Base-by-base conservation (phyloP, 441 rosid genomes). In the Mallotus japonicus region DNA sequence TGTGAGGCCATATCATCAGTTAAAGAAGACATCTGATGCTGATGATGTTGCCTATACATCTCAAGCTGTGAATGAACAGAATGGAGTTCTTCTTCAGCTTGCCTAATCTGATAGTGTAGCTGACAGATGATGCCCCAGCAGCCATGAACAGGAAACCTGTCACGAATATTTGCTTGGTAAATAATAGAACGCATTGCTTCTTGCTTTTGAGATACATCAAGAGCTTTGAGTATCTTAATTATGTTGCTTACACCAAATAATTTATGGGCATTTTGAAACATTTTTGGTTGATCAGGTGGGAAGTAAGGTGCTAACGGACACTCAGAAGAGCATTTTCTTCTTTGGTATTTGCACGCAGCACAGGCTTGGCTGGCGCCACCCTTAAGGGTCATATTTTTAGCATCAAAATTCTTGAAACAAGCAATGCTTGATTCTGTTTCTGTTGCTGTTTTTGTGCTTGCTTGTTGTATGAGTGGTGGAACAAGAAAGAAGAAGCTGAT, bases 331-430 rank as follows among this genome's bases (percentile, higher is more conserved):
- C 99, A 95, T 74, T 86, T 88, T 71, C 97, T 79, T 47, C 97
- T 72, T 68, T 86, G 99, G 81, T 85, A 89, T 79, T 95, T 95
- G 91, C 99, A 92, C 8, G 92, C 89, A 51, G 97, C 99, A 70
- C 98, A 93, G 20, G 98, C 97, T 37, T 87, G 93, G 85, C 89
- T 88, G 73, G 86, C 78, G 83, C 96, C 92, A 15, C 97, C 93
- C 83, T 90, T 91, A 0, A 88, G 85, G 80, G 97, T 92, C 96
- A 95, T 95, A 69, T 69, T 77, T 76, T 58, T 46, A 82, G 73
- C 85, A 80, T 77, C 76, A 67, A 73, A 65, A 34, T 59, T 22
- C 8, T 58, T 42, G 54, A 17, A 3, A 44, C 12, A 12, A 49
- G 15, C 28, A 24, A 24, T 24, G 28, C 28, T 28, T 28, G 32